Evolutionary conservation across 2,329 filamentous ascomycete species (phyloP).

Genomic region (Elsinoe fawcettii): DNA sequence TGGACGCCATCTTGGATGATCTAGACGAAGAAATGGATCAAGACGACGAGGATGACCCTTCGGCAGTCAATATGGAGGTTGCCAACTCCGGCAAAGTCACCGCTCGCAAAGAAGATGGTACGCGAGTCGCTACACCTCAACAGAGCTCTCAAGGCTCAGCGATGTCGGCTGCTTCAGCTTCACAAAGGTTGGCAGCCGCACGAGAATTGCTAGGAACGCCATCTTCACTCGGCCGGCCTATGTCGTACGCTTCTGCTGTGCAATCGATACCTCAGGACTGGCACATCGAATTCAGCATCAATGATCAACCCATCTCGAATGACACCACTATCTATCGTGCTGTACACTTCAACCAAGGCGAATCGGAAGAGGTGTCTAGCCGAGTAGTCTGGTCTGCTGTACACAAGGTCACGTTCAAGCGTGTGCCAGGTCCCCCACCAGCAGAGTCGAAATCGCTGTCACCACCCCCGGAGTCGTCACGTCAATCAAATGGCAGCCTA

Average conservation of each 20-base stretch:
- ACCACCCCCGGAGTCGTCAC: slow-evolving; percentile 43
- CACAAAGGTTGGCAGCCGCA: slow-evolving; percentile 27
- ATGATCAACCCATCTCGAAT: slow-evolving; percentile 73
- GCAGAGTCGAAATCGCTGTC: slow-evolving; percentile 60
- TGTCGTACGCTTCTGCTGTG: slow-evolving; percentile 79
- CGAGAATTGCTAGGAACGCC: slow-evolving; percentile 37
- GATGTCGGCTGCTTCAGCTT: slow-evolving; percentile 25
- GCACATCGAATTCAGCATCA: slow-evolving; percentile 93
- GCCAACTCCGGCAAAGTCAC: slow-evolving; percentile 80
- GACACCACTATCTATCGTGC: slow-evolving; percentile 95
- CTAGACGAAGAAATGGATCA: slow-evolving; percentile 74
- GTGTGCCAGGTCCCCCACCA: slow-evolving; percentile 74
- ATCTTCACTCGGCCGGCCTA: slow-evolving; percentile 47
- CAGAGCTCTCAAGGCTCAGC: slow-evolving; percentile 40
- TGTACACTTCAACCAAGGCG: slow-evolving; percentile 63
- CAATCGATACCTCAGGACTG: slow-evolving; percentile 80
- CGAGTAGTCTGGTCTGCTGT: slow-evolving; percentile 84
- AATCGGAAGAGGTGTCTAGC: slow-evolving; percentile 57
- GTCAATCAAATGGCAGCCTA: slow-evolving; percentile 53
- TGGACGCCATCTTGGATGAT: slow-evolving; percentile 86
- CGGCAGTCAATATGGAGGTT: slow-evolving; percentile 86
- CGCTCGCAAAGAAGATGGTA: slow-evolving; percentile 86
- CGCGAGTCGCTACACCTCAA: slow-evolving; percentile 72
- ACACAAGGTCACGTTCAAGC: slow-evolving; percentile 86
- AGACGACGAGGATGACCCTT: slow-evolving; percentile 64